Base-by-base conservation (phyloP, 75 land plant species). In the Adiantum capillusveneris region DNA sequence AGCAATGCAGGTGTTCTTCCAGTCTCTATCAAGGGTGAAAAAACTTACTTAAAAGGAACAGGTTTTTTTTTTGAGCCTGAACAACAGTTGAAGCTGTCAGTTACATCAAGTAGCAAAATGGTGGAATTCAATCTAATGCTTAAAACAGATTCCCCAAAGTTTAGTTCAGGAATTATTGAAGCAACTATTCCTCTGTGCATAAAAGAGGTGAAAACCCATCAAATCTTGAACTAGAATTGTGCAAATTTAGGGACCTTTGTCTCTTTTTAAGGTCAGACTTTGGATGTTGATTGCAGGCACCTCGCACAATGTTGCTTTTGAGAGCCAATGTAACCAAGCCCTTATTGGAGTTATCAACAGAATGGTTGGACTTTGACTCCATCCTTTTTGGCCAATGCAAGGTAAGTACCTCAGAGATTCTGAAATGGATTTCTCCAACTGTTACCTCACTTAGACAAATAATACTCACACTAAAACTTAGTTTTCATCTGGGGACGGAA, bases 171-270 rank as follows among this genome's bases (percentile, higher is more conserved):
- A 31, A 50, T 37, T 6, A 18, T 54, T 21, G 56, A 66, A 25
- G 25, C 0, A 19, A 50, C 55, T 49, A 20, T 66, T 16, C 70
- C 62, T 52, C 59, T 72, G 21, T 21, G 53, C 24, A 43, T 72
- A 22, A 72, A 66, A 61, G 75, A 72, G 75, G 75, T 72, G 2
- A 46, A 2, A n/a, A n/a, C n/a, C n/a, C n/a, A n/a, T n/a, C n/a
- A n/a, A n/a, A n/a, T n/a, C n/a, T n/a, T n/a, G n/a, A n/a, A n/a
- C n/a, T n/a, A n/a, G n/a, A n/a, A n/a, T n/a, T n/a, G n/a, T n/a
- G n/a, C n/a, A n/a, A n/a, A n/a, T n/a, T n/a, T n/a, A n/a, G n/a
- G n/a, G n/a, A n/a, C n/a, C n/a, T n/a, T n/a, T n/a, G n/a, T n/a
- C n/a, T n/a, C n/a, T n/a, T n/a, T n/a, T n/a, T n/a, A n/a, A n/a